Base-by-base conservation (phyloP, 2,329 filamentous ascomycete species). In the Alternaria ethzedia region DNA sequence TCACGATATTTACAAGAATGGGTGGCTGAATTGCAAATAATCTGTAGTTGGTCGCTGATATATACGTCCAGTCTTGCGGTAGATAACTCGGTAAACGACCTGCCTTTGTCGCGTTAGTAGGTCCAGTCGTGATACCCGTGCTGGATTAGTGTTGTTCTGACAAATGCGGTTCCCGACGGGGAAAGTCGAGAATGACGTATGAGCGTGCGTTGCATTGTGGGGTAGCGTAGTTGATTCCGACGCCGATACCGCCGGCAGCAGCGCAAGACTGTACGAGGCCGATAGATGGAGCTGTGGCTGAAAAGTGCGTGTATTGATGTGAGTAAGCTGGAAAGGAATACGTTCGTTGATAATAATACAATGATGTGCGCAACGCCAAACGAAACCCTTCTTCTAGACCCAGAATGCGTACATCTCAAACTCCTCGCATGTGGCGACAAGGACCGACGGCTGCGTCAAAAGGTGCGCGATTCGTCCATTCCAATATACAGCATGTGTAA, bases 131-230 rank as follows among this genome's bases (percentile, higher is more conserved):
- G 54, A 43, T 55, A 23, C 32, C 26, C 21, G 5, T 8, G 49
- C 44, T 43, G 43, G 43, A 20, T 47, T 46, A 54, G 54, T 20
- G 36, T 44, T 32, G 21, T 21, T 46, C 50, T 54, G 64, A 57
- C 13, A 52, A 36, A 25, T 50, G 64, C 46, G 58, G 54, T 70
- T 70, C 56, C 70, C 68, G 70, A 65, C 68, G 66, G 70, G 54
- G 58, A 72, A 70, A 61, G 58, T 52, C 46, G 28, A 51, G 49
- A 49, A 69, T 71, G 69, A 72, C 67, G 70, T 70, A 68, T 61
- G 21, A 25, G 12, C 26, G 13, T 52, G 49, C 49, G 30, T 58
- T 30, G 17, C 13, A 20, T 30, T 66, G 60, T 51, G 54, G 62
- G 54, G 58, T 32, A 58, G 20, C n/a, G 20, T 15, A 55, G 13